Evolutionary conservation across 2,329 filamentous ascomycete species (phyloP), one percentile per base, ranked within the genome.

Genomic region (Xylaria sp.): DNA sequence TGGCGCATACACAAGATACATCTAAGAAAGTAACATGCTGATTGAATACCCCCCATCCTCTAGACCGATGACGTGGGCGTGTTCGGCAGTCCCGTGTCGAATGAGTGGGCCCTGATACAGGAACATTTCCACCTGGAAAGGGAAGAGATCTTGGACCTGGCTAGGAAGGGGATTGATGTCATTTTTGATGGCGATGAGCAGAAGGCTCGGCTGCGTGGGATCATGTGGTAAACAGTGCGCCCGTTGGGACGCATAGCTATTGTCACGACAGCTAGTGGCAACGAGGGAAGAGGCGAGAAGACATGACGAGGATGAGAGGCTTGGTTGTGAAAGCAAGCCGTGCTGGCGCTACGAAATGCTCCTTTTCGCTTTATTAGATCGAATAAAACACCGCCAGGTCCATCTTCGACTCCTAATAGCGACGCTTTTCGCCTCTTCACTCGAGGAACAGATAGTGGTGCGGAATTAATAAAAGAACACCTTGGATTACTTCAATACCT

Each of bases 61-160:
- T 62, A 93, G 90, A 95, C 91, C 1, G 92, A 95, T 72, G 91
- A 95, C 70, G 89, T 94, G 9, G 92, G 91, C 1, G 86, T 95
- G 21, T 95, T 95, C 70, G 88, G 88, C 51, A 93, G 90, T 70
- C 81, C 85, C 0, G 76, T 93, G 3, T 93, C 90, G 0, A 88
- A 92, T 67, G 92, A 96, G 73, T 94, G 93, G 74, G 78, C 81
- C 7, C 83, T 95, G 2, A 89, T 90, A 3, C 87, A 89, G 1
- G 75, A 87, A 66, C 87, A 93, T 71, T 95, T 95, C 70, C 73
- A 76, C 0, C 79, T 95, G 6, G 72, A 70, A 11, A 73, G 72
- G 3, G 60, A 70, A 4, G 78, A 82, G 15, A 77, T 85, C 1
- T 79, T 86, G 57, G 73, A 73, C 0, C 75, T 94, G 19, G 86